A percentile compares a stretch with the other conserved stretches of the same genome.
Conservation (phyloP, 2,329 filamentous ascomycete species). For the Monilinia fructicola region DNA sequence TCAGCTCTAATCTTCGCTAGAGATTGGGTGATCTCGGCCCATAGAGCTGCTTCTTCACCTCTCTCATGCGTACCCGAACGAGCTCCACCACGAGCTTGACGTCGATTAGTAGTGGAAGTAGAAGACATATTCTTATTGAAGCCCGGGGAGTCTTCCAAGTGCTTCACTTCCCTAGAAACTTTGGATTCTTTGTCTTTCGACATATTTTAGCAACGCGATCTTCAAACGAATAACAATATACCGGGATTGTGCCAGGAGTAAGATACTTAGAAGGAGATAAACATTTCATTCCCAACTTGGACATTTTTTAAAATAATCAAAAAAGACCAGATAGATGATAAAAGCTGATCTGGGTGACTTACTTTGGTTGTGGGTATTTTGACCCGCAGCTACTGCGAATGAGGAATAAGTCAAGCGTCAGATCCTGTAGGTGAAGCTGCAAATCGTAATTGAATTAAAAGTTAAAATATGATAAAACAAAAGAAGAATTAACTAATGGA, state of each 20-base stretch:
- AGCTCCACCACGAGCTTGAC: constrained; percentile 27
- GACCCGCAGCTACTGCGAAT: constrained; percentile 24
- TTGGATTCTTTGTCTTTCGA: constrained; percentile 4
- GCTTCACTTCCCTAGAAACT: neutral
- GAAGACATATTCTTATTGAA: constrained; percentile 25
- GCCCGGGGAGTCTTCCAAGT: constrained; percentile 6
- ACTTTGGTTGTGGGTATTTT: constrained; percentile 23
- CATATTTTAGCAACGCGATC: constrained; percentile 10
- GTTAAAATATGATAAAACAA: neutral
- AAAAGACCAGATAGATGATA: constrained; percentile 9
- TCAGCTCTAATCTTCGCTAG: constrained; percentile 26
- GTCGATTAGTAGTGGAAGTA: constrained; percentile 24
- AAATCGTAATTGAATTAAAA: constrained; percentile 16
- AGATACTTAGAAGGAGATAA: neutral
- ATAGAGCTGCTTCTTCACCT: constrained; percentile 27
- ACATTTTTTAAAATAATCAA: neutral
- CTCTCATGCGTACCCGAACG: constrained; percentile 27
- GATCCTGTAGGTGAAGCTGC: constrained; percentile 8
- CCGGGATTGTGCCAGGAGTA: neutral
- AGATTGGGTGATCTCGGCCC: constrained; percentile 25
- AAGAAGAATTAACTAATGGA: neutral
- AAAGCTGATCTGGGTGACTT: constrained; percentile 14
- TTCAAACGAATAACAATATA: constrained; percentile 7
- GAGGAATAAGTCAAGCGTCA: constrained; percentile 19
- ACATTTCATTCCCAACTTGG: constrained; percentile 6